Conservation (phyloP, 306 rosid genomes). For the Trifolium dubium region DNA sequence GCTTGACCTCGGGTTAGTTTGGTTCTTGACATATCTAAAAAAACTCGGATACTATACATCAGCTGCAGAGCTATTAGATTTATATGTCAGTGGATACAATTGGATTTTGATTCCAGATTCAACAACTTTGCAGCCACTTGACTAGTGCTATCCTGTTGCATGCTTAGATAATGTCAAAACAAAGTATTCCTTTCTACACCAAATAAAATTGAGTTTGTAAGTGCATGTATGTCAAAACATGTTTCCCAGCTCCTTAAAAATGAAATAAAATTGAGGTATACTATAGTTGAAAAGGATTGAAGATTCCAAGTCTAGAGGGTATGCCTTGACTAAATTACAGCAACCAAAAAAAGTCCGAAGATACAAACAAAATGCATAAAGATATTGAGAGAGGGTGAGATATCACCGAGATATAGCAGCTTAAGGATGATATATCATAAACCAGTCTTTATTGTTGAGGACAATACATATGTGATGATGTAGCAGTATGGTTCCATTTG, state of each 20-base stretch:
- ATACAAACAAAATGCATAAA: constrained; percentile 41
- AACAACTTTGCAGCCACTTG: neutral
- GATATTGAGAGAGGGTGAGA: constrained; percentile 49
- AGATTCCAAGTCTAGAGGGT: constrained; percentile 37
- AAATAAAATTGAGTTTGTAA: constrained; percentile 17
- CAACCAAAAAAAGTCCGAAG: constrained; percentile 38
- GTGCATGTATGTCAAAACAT: constrained; percentile 19
- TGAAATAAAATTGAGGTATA: constrained; percentile 17
- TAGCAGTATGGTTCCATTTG: constrained; percentile 62
- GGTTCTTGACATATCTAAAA: neutral
- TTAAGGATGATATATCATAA: constrained; percentile 44
- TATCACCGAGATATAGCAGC: constrained; percentile 41
- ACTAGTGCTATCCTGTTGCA: neutral
- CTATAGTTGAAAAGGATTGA: constrained; percentile 37
- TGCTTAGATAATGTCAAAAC: neutral
- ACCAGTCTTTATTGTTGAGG: constrained; percentile 53
- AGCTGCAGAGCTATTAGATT: neutral
- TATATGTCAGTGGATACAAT: neutral
- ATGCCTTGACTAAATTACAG: constrained; percentile 37
- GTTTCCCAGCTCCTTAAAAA: constrained; percentile 2
- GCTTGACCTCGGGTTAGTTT: constrained; percentile 2
- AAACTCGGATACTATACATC: neutral
- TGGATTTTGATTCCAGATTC: neutral
- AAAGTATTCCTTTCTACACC: constrained; percentile 11
- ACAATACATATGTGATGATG: constrained; percentile 67